Evolutionary conservation across 805 yeast species (phyloP), one percentile per base, ranked within the genome.

Genomic region (Cyberlindnera veronae): DNA sequence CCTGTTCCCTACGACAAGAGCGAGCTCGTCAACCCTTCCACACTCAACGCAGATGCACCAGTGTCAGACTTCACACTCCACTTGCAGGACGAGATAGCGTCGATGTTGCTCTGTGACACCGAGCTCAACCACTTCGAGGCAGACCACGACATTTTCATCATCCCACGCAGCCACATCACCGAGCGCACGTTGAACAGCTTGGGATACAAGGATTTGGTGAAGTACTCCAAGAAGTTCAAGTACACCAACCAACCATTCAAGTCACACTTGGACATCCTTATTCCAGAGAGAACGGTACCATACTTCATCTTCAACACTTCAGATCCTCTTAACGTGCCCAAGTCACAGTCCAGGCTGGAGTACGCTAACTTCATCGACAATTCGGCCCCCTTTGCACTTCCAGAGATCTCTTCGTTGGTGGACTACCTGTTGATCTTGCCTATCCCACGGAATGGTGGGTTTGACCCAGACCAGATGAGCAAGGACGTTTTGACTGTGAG

Each of bases 361-460:
- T 51, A 60, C 36, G 49, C 60, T 5, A 41, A 49, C 2, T 58
- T 64, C 45, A 30, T 68, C 13, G 54, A 53, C 17, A 49, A 51
- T 7, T 51, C 64, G 3, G 58, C 66, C 5, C 76, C 77, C 0
- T 72, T 74, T 42, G 48, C 54, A 16, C 47, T 71, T 12, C 69
- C 71, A 14, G 51, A 52, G 16, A 55, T 54, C 38, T 60, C 64
- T 38, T 51, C 58, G 16, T 50, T 72, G 33, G 49, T 56, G 4
- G 72, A 71, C 44, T 66, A 62, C 44, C 62, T 60, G 42, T 46
- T 72, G 38, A 55, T 71, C 5, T 38, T 72, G 7, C 76, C 76
- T 1, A 50, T 57, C 14, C 47, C 51, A 6, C 15, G 23, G 3
- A 14, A 31, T 12, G 43, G 41, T 15, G 38, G 44, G 3, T 61